Conservation (phyloP, 768 basidiomycete species). For the Gloeostereum incarnatum region DNA sequence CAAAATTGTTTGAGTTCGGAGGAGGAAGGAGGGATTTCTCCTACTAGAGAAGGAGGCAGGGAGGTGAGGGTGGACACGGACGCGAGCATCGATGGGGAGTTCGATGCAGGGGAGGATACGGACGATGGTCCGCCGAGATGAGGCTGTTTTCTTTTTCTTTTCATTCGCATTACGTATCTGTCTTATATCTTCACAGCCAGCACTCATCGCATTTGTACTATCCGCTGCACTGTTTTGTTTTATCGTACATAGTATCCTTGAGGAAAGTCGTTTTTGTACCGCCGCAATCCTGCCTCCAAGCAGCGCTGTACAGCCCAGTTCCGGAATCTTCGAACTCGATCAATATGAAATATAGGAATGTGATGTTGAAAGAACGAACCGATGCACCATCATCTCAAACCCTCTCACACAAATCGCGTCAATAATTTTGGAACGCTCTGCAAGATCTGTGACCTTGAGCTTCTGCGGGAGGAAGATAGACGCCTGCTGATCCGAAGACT, state of each 20-base stretch:
- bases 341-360: conserved; percentile 3
- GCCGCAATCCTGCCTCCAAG: conserved; percentile 71
- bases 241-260: no score
- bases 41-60: conserved; percentile 1
- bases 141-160: neutral
- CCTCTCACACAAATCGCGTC: conserved; percentile 80
- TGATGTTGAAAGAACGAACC: conserved; percentile 20
- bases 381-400: conserved; percentile 90
- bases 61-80: conserved; percentile 6
- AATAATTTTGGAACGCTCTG: conserved; percentile 75
- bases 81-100: conserved; percentile 4
- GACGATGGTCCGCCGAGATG: neutral
- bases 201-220: no score
- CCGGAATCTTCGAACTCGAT: conserved; percentile 53
- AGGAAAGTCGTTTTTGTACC: no score
- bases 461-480: conserved; percentile 89
- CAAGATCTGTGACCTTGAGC: conserved; percentile 73
- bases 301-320: conserved; percentile 91
- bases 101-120: neutral
- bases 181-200: no score
- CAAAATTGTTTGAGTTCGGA: neutral
- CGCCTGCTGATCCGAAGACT: conserved; percentile 84
- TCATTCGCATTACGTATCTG: neutral
- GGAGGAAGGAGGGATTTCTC: neutral
- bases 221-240: no score